A percentile compares a stretch with the other conserved stretches of the same genome.
Conservation (phyloP, 2,329 filamentous ascomycete genomes). For the Sporothrix humicola region DNA sequence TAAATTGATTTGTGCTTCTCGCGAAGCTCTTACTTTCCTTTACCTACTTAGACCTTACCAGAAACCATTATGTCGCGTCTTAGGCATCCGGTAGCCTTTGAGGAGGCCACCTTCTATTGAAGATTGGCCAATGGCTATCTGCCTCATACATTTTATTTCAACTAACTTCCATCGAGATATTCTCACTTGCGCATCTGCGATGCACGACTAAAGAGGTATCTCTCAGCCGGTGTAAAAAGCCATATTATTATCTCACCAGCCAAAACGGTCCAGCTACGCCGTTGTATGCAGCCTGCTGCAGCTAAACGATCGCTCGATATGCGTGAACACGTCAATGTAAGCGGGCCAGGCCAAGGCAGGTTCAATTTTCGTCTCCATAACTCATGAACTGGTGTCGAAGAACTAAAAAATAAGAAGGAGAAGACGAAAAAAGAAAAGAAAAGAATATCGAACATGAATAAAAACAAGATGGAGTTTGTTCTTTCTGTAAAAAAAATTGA, state of each 20-base stretch:
- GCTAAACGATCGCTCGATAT: slow-evolving; percentile 30
- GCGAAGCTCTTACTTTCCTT: slow-evolving; percentile 9
- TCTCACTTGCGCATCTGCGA: not conserved
- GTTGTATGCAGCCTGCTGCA: slow-evolving; percentile 24
- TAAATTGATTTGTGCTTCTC: not conserved
- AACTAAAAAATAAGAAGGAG: not conserved
- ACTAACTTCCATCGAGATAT: not conserved
- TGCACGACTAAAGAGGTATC: not conserved
- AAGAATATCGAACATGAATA: not conserved
- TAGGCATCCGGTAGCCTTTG: too few relatives aligned
- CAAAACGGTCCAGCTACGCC: slow-evolving; percentile 3
- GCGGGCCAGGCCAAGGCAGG: slow-evolving; percentile 18
- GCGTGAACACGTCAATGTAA: slow-evolving; percentile 34
- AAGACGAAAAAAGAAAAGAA: not conserved
- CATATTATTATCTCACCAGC: not conserved
- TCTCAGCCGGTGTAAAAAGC: not conserved
- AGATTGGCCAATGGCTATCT: too few relatives aligned
- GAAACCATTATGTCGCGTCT: too few relatives aligned
- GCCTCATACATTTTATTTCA: too few relatives aligned
- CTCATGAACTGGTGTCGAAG: not conserved
- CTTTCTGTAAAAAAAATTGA: too few relatives aligned
- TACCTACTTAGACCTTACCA: too few relatives aligned
- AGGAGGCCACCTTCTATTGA: too few relatives aligned
- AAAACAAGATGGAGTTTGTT: too few relatives aligned
- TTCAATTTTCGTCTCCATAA: not conserved